A percentile compares a stretch with the other conserved stretches of the same genome.
These are phyloP conservation scores for Neurospora tetrasperma DNA, from an alignment of 495 filamentous ascomycete species.

Conservation along the genomic window DNA sequence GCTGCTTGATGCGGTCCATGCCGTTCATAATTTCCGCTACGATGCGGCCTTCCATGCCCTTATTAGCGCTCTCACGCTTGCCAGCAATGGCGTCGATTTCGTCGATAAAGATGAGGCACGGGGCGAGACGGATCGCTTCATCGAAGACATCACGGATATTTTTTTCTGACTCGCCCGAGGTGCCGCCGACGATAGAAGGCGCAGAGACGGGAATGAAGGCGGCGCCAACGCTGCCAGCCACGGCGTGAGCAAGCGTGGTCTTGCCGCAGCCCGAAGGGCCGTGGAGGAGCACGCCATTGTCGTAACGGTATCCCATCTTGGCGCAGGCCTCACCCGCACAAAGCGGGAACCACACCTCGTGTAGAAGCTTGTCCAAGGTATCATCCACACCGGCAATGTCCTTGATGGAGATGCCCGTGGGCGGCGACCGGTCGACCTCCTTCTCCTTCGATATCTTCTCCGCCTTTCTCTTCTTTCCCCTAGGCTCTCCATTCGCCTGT, in stretches of 20 bases:
- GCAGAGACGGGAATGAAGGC: constrained; percentile 84
- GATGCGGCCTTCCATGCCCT: constrained; percentile 95
- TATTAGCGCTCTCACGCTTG: constrained; percentile 86
- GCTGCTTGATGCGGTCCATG: constrained; percentile 73
- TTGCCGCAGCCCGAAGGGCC: constrained; percentile 94
- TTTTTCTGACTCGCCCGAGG: constrained; percentile 95
- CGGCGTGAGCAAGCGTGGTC: constrained; percentile 85
- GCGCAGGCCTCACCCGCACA: constrained; percentile 42
- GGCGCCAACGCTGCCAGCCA: constrained; percentile 74
- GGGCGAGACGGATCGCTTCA: constrained; percentile 76
- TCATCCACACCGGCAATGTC: constrained; percentile 83
- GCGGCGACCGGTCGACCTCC: constrained; percentile 55
- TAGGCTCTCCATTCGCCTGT: constrained; percentile 57
- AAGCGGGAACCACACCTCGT: constrained; percentile 76
- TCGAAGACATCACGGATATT: constrained; percentile 86
- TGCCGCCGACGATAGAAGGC: constrained; percentile 81
- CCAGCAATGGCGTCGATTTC: constrained; percentile 95
- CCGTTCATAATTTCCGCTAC: constrained; percentile 88
- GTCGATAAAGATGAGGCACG: constrained; percentile 89
- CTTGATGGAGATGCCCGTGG: constrained; percentile 61
- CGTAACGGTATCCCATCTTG: constrained; percentile 57
- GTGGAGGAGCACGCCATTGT: constrained; percentile 83
- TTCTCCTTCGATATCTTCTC: constrained; percentile 7
- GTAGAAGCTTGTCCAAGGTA: constrained; percentile 64
- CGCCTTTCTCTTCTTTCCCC: constrained; percentile 53